Conservation (phyloP, 2,329 filamentous ascomycete genomes). For the Fusarium burgessii region DNA sequence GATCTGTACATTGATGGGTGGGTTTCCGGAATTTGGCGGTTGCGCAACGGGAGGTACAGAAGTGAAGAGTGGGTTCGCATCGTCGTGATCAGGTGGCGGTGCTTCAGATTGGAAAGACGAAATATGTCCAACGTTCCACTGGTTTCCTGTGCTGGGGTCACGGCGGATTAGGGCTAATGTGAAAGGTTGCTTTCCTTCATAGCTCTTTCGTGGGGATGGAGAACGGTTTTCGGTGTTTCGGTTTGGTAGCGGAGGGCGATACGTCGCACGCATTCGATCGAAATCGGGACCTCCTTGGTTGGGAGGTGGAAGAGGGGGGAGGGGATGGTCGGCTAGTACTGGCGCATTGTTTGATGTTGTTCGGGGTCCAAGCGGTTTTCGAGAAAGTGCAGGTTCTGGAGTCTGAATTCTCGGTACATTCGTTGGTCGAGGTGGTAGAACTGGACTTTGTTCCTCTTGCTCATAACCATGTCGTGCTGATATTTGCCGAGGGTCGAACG, state of each 20-base stretch:
- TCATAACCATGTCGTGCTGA: constrained; percentile 27
- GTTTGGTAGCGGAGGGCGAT: not conserved
- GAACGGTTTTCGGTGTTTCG: constrained; percentile 43
- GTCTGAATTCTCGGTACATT: constrained; percentile 27
- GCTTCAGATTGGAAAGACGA: constrained; percentile 64
- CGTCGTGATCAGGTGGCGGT: constrained; percentile 41
- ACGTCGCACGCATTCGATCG: constrained; percentile 21
- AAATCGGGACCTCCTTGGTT: constrained; percentile 21
- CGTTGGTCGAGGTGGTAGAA: constrained; percentile 27
- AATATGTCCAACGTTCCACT: constrained; percentile 81
- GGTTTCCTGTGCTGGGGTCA: constrained; percentile 74
- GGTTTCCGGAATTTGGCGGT: constrained; percentile 43
- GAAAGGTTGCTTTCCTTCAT: constrained; percentile 57
- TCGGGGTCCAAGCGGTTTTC: constrained; percentile 49
- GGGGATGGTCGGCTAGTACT: constrained; percentile 11
- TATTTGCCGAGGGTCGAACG: constrained; percentile 24
- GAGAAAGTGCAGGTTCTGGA: constrained; percentile 37
- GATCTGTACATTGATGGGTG: constrained; percentile 64
- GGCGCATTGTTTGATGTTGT: constrained; percentile 25
- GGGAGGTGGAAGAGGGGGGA: constrained; percentile 20
- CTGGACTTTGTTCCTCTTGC: constrained; percentile 18
- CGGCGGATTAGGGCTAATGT: constrained; percentile 77
- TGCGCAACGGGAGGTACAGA: constrained; percentile 40
- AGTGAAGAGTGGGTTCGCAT: constrained; percentile 40
- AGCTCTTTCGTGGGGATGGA: constrained; percentile 54